Percentiles rank a stretch among this genome's conserved stretches.
Conservation (phyloP, 2,329 filamentous ascomycete genomes). For the Penicillium sp. region DNA sequence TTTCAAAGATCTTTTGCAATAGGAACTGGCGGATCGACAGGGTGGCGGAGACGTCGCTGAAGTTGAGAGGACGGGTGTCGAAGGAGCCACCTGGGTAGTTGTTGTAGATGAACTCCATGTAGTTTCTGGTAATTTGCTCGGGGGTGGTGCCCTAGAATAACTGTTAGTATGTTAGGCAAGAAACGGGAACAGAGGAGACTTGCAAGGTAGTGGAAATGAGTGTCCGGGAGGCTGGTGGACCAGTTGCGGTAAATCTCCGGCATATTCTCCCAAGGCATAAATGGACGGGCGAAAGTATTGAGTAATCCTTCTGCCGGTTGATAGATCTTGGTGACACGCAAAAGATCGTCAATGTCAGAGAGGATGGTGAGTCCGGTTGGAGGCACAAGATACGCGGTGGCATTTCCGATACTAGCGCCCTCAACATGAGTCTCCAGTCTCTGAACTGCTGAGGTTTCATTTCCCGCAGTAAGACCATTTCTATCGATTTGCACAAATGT, state of each 20-base stretch:
- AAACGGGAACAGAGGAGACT: background rate
- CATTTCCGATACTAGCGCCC: slow-evolving; percentile 65
- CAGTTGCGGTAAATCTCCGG: slow-evolving; percentile 74
- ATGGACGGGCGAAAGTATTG: slow-evolving; percentile 71
- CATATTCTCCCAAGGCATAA: slow-evolving; percentile 75
- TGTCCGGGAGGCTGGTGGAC: slow-evolving; percentile 61
- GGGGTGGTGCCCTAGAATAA: slow-evolving; percentile 62
- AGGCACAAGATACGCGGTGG: slow-evolving; percentile 74
- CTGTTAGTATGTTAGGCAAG: background rate
- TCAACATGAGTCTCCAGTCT: slow-evolving; percentile 66
- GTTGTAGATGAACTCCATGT: slow-evolving; percentile 74
- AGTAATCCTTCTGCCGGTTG: slow-evolving; percentile 69
- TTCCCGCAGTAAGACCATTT: slow-evolving; percentile 58
- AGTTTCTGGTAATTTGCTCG: slow-evolving; percentile 72
- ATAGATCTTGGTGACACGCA: slow-evolving; percentile 79
- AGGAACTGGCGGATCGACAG: slow-evolving; percentile 68
- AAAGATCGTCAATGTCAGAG: slow-evolving; percentile 76
- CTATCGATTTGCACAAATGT: slow-evolving; percentile 63
- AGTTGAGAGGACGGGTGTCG: slow-evolving; percentile 75
- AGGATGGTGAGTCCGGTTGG: slow-evolving; percentile 67
- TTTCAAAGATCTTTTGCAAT: slow-evolving; percentile 69
- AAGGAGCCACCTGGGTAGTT: slow-evolving; percentile 75
- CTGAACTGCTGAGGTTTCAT: slow-evolving; percentile 63
- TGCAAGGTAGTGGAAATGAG: slow-evolving; percentile 73
- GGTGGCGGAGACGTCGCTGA: slow-evolving; percentile 70